Conservation (phyloP, 1,139 yeast genomes). For the Candida sanyaensis region DNA sequence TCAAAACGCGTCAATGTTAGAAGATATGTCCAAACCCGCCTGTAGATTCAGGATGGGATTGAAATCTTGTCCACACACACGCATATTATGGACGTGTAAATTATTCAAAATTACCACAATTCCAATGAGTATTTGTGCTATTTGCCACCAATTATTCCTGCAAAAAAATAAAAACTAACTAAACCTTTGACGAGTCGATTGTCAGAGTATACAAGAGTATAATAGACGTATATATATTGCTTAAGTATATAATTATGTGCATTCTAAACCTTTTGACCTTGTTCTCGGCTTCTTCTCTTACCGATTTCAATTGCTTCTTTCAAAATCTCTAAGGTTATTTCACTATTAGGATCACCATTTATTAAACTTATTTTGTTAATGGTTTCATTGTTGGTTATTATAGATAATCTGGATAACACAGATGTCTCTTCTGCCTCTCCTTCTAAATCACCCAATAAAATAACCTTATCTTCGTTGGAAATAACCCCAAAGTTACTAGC, state of each 20-base stretch:
- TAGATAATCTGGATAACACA: conserved; percentile 42
- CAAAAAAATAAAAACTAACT: too few relatives aligned
- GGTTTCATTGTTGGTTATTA: conserved; percentile 26
- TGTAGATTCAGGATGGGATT: too few relatives aligned
- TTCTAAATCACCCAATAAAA: conserved; percentile 68
- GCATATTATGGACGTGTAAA: too few relatives aligned
- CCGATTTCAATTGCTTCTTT: conserved; percentile 39
- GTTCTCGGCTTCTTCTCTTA: conserved; percentile 11
- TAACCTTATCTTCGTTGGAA: conserved; percentile 30
- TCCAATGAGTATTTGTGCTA: not conserved
- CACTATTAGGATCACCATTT: conserved; percentile 23
- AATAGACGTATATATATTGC: not conserved
- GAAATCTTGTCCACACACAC: too few relatives aligned
- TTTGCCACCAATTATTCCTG: not conserved
- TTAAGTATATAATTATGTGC: not conserved
- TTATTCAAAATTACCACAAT: too few relatives aligned
- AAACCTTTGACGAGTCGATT: not conserved
- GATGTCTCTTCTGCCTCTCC: conserved; percentile 76
- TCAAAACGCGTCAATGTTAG: too few relatives aligned
- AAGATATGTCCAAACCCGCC: too few relatives aligned
- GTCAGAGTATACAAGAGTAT: not conserved
- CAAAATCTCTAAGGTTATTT: conserved; percentile 48
- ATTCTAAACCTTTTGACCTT: conserved; percentile 8
- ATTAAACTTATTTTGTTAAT: conserved; percentile 21
- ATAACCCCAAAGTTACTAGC: conserved; percentile 71